These are phyloP conservation scores for Anastatica hierochuntica DNA, from an alignment of 345 rosid genomes.

Conservation along the genomic window DNA sequence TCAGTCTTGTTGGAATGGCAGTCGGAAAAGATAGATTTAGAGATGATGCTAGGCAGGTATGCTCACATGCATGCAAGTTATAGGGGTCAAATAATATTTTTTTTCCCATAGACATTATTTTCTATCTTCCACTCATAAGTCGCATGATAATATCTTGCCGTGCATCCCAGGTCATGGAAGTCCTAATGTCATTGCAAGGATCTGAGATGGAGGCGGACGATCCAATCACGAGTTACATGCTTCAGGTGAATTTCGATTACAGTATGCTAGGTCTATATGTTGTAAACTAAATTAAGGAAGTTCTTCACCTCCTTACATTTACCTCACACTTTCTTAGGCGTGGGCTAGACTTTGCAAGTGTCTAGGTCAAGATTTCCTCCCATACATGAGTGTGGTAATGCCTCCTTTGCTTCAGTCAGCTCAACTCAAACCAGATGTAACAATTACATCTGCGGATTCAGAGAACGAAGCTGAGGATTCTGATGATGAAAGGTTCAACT, in stretches of 20 bases:
- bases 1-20: constrained; percentile 99
- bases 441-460: constrained; percentile 94
- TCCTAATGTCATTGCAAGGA: constrained; percentile 96
- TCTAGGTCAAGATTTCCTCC: constrained; percentile 96
- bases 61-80: not conserved
- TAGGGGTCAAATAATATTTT: not conserved
- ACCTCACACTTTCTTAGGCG: constrained; percentile 40
- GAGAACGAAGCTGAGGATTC: constrained; percentile 87
- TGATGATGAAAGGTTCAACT: constrained; percentile 86
- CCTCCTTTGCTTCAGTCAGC: constrained; percentile 97
- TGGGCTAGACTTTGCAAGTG: constrained; percentile 99
- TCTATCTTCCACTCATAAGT: not conserved
- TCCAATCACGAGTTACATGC: constrained; percentile 97
- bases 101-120: not conserved
- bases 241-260: constrained; percentile 49
- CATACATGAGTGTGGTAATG: constrained; percentile 97
- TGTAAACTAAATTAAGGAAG: not conserved
- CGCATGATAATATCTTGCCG: constrained; percentile 2
- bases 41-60: constrained; percentile 96
- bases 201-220: constrained; percentile 97
- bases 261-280: not conserved
- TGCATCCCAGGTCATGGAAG: constrained; percentile 84
- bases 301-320: constrained; percentile 4
- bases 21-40: constrained; percentile 97
- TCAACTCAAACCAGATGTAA: constrained; percentile 97